Evolutionary conservation across 2,329 filamentous ascomycete genomes (phyloP), one percentile per base, ranked within the genome.

Genomic region (Fusarium succisae): DNA sequence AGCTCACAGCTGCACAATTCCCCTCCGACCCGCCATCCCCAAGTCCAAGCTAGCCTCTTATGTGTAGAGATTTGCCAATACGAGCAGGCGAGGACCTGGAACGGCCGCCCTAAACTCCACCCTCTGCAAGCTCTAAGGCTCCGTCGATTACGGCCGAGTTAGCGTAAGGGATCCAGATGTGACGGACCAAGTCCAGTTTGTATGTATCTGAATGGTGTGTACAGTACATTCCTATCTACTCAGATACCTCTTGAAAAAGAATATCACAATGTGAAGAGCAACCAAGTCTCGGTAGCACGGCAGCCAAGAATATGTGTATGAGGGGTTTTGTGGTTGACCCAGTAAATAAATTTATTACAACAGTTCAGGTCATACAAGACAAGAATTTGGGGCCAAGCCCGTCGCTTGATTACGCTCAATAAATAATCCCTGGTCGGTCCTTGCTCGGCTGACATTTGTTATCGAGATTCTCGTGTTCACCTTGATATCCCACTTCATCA

Each of bases 11-110:
- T 43, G 38, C 56, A 53, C 45, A 28, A 30, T 55, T 62, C 50
- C 64, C 64, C 64, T 69, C 66, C 58, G 55, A 30, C 50, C 50
- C 50, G 39, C 43, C 50, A 45, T 51, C 43, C n/a, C 37, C 54
- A 55, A 24, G 51, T 24, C 45, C 22, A 44, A 54, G 48, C 60
- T 54, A 60, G 26, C 12, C 44, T 59, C 20, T 24, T 59, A 53
- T 38, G 35, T 32, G 50, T 45, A 53, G 55, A 59, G 74, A 73
- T 72, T 64, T 63, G 48, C 63, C 59, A 76, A 77, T 76, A 76
- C 72, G 75, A 77, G 66, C 54, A 47, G 44, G 18, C 44, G 65
- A 32, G 18, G 60, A 56, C 64, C 60, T 62, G 57, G 62, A 63
- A 67, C 69, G 64, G 62, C 53, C 30, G 61, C 58, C 63, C 63